These are phyloP conservation scores for Agrocybe praecox DNA, from an alignment of 768 basidiomycete genomes.

Conservation along the genomic window DNA sequence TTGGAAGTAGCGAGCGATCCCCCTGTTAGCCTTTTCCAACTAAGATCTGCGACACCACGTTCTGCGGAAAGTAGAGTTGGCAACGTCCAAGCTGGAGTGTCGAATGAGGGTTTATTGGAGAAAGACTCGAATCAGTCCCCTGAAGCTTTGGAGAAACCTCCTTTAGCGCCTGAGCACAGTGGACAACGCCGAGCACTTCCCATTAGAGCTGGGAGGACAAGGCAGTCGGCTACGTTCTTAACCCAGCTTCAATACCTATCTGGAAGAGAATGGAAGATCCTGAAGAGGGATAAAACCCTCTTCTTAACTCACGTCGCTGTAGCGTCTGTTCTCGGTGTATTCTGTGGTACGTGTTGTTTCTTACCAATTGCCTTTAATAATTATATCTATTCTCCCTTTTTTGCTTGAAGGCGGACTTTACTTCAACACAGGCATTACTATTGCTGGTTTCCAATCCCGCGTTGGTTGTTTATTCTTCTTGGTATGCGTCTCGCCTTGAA, in stretches of 20 bases:
- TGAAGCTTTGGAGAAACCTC: not conserved
- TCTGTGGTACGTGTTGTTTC: constrained; percentile 58
- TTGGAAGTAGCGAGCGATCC: constrained; percentile 83
- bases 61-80: not conserved
- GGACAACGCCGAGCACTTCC: not conserved
- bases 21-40: constrained; percentile 48
- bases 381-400: not conserved
- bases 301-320: constrained; percentile 79
- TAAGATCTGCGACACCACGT: constrained; percentile 7
- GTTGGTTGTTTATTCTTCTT: constrained; percentile 96
- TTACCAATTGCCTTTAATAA: not conserved
- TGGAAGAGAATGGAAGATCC: constrained; percentile 83
- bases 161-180: not conserved
- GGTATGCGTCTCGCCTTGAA: constrained; percentile 35
- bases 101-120: not conserved
- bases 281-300: constrained; percentile 80
- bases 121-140: not conserved
- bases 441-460: constrained; percentile 92
- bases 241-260: constrained; percentile 86
- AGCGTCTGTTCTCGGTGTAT: constrained; percentile 77
- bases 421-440: constrained; percentile 75
- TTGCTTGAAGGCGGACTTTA: constrained; percentile 73
- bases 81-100: not conserved
- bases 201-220: constrained; percentile 16
- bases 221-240: constrained; percentile 78